Evolutionary conservation across 306 rosid genomes (phyloP).

Genomic region (Lathyrus aphaca): DNA sequence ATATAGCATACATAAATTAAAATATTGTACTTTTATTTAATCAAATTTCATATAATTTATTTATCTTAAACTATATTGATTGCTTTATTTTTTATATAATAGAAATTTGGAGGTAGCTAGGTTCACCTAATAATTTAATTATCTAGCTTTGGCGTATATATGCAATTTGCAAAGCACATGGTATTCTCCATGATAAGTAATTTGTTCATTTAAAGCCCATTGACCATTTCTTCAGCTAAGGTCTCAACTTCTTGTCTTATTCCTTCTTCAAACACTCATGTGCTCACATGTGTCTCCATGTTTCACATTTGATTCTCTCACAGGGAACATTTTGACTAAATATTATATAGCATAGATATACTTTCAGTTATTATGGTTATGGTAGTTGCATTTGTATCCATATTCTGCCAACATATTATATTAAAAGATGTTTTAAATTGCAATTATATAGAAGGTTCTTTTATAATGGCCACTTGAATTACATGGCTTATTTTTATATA

Average conservation of each 20-base stretch:
- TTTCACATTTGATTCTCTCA: slow-evolving; percentile 58
- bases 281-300: slow-evolving; percentile 79
- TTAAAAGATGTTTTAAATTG: not conserved
- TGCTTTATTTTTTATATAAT: slow-evolving; percentile 1
- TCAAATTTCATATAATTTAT: slow-evolving; percentile 3
- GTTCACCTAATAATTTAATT: slow-evolving; percentile 33
- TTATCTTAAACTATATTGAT: slow-evolving; percentile 5
- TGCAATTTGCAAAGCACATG: slow-evolving; percentile 59
- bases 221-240: slow-evolving; percentile 50
- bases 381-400: slow-evolving; percentile 55
- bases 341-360: slow-evolving; percentile 37
- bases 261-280: slow-evolving; percentile 63
- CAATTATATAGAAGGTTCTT: slow-evolving; percentile 8
- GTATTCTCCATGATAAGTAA: slow-evolving; percentile 38
- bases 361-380: slow-evolving; percentile 79
- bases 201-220: slow-evolving; percentile 47
- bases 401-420: slow-evolving; percentile 16
- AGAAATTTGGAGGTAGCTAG: slow-evolving; percentile 41
- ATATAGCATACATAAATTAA: slow-evolving; percentile 5
- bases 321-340: slow-evolving; percentile 44
- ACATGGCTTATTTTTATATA: slow-evolving; percentile 18
- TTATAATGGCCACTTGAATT: slow-evolving; percentile 38
- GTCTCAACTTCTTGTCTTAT: slow-evolving; percentile 41
- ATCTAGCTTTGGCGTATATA: slow-evolving; percentile 33
- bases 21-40: not conserved